These are phyloP conservation scores for Suillus decipiens DNA, from an alignment of 768 basidiomycete genomes.

Conservation along the genomic window DNA sequence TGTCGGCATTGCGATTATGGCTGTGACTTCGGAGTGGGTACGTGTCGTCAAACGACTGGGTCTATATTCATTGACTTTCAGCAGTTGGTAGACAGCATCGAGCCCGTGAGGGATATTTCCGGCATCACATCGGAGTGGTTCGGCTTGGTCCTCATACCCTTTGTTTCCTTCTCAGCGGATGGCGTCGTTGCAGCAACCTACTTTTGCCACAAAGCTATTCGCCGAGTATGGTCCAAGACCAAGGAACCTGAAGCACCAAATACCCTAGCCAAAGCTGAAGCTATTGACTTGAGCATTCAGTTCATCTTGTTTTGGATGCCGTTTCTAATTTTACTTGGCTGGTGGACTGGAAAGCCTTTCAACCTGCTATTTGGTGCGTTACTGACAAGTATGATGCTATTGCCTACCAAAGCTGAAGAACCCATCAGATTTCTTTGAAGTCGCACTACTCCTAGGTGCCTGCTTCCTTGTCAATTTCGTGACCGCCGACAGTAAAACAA, in stretches of 20 bases:
- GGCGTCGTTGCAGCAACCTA: conserved; percentile 60
- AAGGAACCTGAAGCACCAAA: conserved; percentile 45
- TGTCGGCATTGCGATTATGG: conserved; percentile 61
- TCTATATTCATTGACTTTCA: not conserved
- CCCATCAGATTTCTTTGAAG: conserved; percentile 64
- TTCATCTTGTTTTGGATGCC: conserved; percentile 83
- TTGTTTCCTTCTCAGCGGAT: conserved; percentile 75
- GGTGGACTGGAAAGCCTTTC: conserved; percentile 65
- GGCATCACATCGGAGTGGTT: conserved; percentile 62
- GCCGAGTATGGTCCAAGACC: not conserved
- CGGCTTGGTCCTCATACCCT: conserved; percentile 68
- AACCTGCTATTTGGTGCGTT: conserved; percentile 64
- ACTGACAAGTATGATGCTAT: not conserved
- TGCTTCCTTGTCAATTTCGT: conserved; percentile 82
- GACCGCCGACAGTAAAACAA: conserved; percentile 76
- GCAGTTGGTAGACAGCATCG: conserved; percentile 67
- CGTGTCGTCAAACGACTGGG: conserved; percentile 18
- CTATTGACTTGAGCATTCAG: conserved; percentile 79
- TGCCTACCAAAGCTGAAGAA: not conserved
- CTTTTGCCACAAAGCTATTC: conserved; percentile 33
- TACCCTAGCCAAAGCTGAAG: conserved; percentile 63
- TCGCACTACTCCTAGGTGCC: conserved; percentile 62
- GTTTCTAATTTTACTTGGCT: conserved; percentile 64
- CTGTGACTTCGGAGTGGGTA: conserved; percentile 72
- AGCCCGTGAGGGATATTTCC: conserved; percentile 46